A percentile compares a stretch with the other conserved stretches of the same genome.
Evolutionary conservation across 31 red algal species (phyloP).

Genomic region (Bonnemaisonia californica): DNA sequence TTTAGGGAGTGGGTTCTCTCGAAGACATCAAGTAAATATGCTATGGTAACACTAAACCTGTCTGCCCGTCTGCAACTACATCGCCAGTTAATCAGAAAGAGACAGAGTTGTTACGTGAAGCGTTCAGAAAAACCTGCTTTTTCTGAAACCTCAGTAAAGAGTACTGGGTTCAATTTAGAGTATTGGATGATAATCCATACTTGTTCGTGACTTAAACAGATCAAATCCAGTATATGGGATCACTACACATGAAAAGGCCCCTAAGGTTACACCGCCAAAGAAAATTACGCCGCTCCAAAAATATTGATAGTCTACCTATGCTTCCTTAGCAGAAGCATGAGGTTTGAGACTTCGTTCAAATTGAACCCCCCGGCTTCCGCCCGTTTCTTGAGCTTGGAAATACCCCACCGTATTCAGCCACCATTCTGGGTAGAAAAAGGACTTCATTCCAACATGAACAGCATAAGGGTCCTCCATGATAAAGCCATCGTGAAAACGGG

Average conservation of each 20-base stretch:
- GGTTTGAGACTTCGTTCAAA: neutral
- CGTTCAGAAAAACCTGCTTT: no score
- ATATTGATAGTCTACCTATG: neutral
- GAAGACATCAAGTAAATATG: no score
- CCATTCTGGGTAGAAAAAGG: conserved; percentile 57
- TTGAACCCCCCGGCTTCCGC: conserved; percentile 23
- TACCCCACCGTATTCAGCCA: conserved; percentile 62
- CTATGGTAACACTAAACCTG: no score
- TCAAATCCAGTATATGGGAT: neutral
- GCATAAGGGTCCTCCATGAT: conserved; percentile 24
- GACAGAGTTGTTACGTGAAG: no score
- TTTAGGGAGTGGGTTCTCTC: no score
- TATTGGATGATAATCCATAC: no score
- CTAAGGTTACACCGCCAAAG: no score
- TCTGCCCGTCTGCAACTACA: no score
- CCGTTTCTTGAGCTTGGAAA: conserved; percentile 52
- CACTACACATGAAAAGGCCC: neutral
- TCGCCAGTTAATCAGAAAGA: no score
- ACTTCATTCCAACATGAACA: conserved; percentile 39
- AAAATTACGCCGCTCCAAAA: no score
- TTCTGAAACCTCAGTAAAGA: no score
- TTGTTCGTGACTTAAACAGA: neutral
- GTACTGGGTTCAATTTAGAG: no score
- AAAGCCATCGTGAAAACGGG: conserved; percentile 62
- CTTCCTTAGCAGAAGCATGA: neutral